A percentile compares a stretch with the other conserved stretches of the same genome.
Conservation (phyloP, 768 basidiomycete genomes). For the Lepiota venenata region DNA sequence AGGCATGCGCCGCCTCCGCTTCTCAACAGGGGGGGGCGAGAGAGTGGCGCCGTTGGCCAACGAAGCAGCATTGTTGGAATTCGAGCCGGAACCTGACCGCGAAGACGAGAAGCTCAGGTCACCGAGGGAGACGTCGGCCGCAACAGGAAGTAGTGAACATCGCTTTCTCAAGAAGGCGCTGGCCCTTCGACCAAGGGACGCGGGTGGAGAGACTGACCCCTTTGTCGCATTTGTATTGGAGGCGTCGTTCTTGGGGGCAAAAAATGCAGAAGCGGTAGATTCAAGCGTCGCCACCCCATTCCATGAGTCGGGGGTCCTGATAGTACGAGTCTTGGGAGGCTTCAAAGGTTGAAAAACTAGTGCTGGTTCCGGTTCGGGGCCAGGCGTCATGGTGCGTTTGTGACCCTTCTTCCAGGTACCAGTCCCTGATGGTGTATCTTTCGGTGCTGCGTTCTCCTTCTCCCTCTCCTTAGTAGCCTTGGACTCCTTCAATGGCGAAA, state of each 20-base stretch:
- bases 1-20: slow-evolving; percentile 52
- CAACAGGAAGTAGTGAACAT: slow-evolving; percentile 8
- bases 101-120: slow-evolving; percentile 2
- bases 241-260: not conserved
- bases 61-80: not conserved
- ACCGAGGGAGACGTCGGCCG: not conserved
- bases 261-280: slow-evolving; percentile 5
- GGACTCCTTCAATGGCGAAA: slow-evolving; percentile 20
- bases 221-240: slow-evolving; percentile 1
- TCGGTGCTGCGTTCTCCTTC: slow-evolving; percentile 19
- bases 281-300: slow-evolving; percentile 4
- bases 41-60: too few relatives aligned
- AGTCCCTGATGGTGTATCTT: slow-evolving; percentile 15
- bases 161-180: slow-evolving; percentile 8
- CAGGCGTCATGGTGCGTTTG: slow-evolving; percentile 55
- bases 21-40: slow-evolving; percentile 26
- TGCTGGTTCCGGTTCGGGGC: slow-evolving; percentile 53
- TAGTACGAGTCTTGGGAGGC: slow-evolving; percentile 36
- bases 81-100: not conserved
- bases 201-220: slow-evolving; percentile 2
- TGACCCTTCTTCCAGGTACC: slow-evolving; percentile 28
- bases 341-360: slow-evolving; percentile 58
- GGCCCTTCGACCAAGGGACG: slow-evolving; percentile 8
- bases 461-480: too few relatives aligned
- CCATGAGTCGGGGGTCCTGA: slow-evolving; percentile 1